Base-by-base conservation (phyloP, 2,329 filamentous ascomycete species). In the Aspergillus puulaauensis region DNA sequence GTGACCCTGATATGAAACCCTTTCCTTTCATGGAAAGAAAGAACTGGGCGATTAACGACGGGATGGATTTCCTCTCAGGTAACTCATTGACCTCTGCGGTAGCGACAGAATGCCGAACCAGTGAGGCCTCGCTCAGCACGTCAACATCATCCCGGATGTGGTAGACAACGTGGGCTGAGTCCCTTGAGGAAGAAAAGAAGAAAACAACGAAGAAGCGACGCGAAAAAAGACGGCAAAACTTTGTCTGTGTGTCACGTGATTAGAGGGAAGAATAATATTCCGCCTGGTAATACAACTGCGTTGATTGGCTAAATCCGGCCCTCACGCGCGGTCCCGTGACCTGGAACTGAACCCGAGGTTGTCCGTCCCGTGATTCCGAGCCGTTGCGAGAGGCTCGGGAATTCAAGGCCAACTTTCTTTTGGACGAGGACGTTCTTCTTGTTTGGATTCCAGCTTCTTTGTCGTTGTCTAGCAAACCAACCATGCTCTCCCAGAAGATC, bases 1-100 rank as follows among this genome's bases (percentile, higher is more conserved):
- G 74, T 78, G 72, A 73, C 77, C 77, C 77, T 79, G 76, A 78
- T 77, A 79, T 79, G 77, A 79, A 79, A 79, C 77, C 77, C 75
- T 64, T 70, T 68, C 64, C 67, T 70, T 70, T 75, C 77, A 77
- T 78, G 61, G 76, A 68, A 58, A 76, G 76, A 76, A 70, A 69
- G 70, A 70, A 76, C 72, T 73, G 77, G 74, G 77, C 77, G 77
- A 79, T 79, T 79, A 79, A 79, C 77, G 75, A 79, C 76, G 75
- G 77, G 76, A 69, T 62, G 61, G 56, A 51, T 54, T 52, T 58
- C 64, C 70, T 78, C 75, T 77, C 63, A 68, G 73, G 66, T 68
- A 72, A 75, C 67, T 63, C 63, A 66, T 62, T 62, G 67, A 71
- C 74, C 74, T 72, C 70, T 62, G 66, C 66, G 67, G 69, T 73